phyloP scores from a whole-genome alignment of 192 early-diverging fungal species.

The Entomortierella parvispora region DNA sequence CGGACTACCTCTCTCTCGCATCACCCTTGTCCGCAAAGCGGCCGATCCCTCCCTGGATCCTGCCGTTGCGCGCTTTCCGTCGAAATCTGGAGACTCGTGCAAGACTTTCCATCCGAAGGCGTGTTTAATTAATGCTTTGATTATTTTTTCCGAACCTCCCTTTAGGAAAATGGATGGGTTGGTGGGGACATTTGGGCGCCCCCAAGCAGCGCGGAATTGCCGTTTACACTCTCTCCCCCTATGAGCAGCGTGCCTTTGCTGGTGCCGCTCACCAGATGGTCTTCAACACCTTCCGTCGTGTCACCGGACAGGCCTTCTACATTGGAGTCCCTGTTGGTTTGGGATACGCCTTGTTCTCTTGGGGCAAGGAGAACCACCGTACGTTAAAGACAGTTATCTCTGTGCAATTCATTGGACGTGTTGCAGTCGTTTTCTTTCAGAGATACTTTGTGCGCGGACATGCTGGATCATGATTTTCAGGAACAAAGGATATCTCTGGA shows the following conservation, averaged over 20 bases:
- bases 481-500: too few species aligned
- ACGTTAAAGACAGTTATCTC: slow-evolving; percentile 14
- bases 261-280: slow-evolving; percentile 65
- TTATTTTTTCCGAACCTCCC: too few species aligned
- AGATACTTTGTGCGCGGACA: too few species aligned
- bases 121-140: too few species aligned
- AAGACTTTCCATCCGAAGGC: too few species aligned
- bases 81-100: too few species aligned
- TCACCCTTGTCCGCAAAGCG: too few species aligned
- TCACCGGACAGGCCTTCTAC: slow-evolving; percentile 63
- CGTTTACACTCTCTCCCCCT: slow-evolving; percentile 68
- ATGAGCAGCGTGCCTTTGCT: slow-evolving; percentile 71
- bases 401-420: neutral
- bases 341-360: slow-evolving; percentile 60
- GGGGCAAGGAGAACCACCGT: slow-evolving; percentile 57
- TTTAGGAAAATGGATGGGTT: slow-evolving; percentile 54
- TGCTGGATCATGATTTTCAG: too few species aligned
- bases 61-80: too few species aligned
- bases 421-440: neutral
- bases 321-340: slow-evolving; percentile 60
- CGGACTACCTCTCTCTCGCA: too few species aligned
- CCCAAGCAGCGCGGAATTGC: slow-evolving; percentile 68
- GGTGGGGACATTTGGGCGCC: slow-evolving; percentile 70
- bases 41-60: too few species aligned
- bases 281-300: slow-evolving; percentile 72